Conservation (phyloP, 768 basidiomycete species). For the Xerocomellus intermedius region DNA sequence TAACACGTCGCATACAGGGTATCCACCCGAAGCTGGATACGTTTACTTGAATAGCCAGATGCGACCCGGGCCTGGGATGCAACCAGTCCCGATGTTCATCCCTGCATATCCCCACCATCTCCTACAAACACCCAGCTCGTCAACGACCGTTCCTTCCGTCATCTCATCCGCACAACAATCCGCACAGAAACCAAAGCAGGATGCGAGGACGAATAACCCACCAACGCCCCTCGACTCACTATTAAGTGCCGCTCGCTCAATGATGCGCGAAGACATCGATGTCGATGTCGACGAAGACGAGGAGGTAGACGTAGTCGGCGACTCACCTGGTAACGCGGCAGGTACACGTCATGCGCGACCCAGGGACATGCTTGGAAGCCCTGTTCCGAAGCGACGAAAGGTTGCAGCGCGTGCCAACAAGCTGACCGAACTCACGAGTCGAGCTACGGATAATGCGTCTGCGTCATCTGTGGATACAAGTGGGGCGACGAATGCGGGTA, state of each 20-base stretch:
- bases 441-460: neutral
- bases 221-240: slow-evolving; percentile 57
- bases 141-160: slow-evolving; percentile 28
- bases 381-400: slow-evolving; percentile 41
- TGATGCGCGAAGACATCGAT: slow-evolving; percentile 44
- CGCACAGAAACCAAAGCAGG: slow-evolving; percentile 17
- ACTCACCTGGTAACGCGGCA: slow-evolving; percentile 19
- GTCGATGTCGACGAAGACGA: slow-evolving; percentile 32
- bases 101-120: slow-evolving; percentile 30
- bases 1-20: slow-evolving; percentile 26
- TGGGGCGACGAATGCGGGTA: neutral
- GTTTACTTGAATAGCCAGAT: slow-evolving; percentile 29
- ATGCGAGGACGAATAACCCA: slow-evolving; percentile 26
- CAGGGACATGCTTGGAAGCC: slow-evolving; percentile 31
- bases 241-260: slow-evolving; percentile 57
- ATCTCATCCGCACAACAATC: slow-evolving; percentile 21
- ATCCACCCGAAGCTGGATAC: slow-evolving; percentile 27
- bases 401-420: slow-evolving; percentile 14
- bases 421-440: slow-evolving; percentile 3
- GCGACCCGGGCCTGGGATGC: slow-evolving; percentile 27
- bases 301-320: slow-evolving; percentile 20
- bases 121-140: slow-evolving; percentile 33
- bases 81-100: slow-evolving; percentile 31
- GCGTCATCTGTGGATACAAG: neutral
- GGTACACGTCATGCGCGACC: slow-evolving; percentile 30